phyloP scores from a whole-genome alignment of 768 basidiomycete species.

The Mycena rebaudengoi region DNA sequence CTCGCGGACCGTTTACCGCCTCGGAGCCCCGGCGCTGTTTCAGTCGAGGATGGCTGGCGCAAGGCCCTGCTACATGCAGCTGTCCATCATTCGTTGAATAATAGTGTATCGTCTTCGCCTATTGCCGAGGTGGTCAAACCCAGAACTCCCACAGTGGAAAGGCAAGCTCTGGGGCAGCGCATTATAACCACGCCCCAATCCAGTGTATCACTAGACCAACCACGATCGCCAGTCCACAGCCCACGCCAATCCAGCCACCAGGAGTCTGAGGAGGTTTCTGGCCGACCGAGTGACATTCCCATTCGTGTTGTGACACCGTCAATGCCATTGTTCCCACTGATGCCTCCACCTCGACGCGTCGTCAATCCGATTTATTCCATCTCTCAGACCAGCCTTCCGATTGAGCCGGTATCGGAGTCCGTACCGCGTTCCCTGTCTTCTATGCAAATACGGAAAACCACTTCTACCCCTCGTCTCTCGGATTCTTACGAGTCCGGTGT shows the following conservation, averaged over 20 bases:
- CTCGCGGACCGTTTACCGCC: constrained; percentile 80
- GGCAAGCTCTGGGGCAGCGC: constrained; percentile 52
- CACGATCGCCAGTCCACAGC: constrained; percentile 40
- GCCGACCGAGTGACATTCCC: constrained; percentile 55
- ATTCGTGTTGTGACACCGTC: constrained; percentile 72
- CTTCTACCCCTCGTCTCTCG: constrained; percentile 19
- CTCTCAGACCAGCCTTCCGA: constrained; percentile 63
- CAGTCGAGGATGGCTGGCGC: constrained; percentile 76
- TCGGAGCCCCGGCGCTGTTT: constrained; percentile 66
- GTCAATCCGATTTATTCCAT: constrained; percentile 60
- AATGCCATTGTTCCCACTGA: constrained; percentile 65
- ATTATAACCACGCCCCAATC: no score
- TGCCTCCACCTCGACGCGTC: constrained; percentile 70
- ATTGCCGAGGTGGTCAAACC: constrained; percentile 33
- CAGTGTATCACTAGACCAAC: constrained; percentile 30
- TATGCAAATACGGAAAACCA: constrained; percentile 4
- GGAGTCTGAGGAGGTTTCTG: constrained; percentile 33
- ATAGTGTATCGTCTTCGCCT: constrained; percentile 57
- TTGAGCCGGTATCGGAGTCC: constrained; percentile 25
- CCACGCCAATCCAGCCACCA: constrained; percentile 34
- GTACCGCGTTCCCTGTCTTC: not conserved
- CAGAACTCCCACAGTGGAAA: constrained; percentile 32
- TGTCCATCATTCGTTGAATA: constrained; percentile 78
- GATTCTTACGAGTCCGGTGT: constrained; percentile 23
- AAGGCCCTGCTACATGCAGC: constrained; percentile 80